Conservation (phyloP, 1,284 basidiomycete species). For the Spongiforma sp. region DNA sequence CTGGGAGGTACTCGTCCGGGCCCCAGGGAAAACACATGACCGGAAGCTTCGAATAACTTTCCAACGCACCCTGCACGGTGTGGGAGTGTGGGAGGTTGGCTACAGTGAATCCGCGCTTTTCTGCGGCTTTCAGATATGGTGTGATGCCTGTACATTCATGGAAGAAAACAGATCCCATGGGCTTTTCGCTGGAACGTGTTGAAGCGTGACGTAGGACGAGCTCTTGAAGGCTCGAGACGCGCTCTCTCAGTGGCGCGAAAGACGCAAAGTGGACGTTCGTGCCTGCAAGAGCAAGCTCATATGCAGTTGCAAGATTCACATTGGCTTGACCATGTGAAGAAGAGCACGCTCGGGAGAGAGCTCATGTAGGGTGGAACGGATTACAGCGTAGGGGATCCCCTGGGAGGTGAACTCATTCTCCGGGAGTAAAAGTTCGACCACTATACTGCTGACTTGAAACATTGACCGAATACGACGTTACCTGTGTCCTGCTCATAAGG, state of each 20-base stretch:
- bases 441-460: background rate
- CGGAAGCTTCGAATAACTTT: slow-evolving; percentile 1
- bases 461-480: background rate
- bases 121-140: background rate
- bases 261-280: too few relatives aligned
- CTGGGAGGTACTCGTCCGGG: slow-evolving; percentile 3
- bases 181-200: too few relatives aligned
- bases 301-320: slow-evolving; percentile 15
- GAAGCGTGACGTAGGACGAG: too few relatives aligned
- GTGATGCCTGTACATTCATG: slow-evolving; percentile 5
- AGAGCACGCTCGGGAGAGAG: slow-evolving; percentile 3
- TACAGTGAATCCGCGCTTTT: background rate
- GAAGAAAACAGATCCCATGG: slow-evolving; percentile 6
- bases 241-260: too few relatives aligned
- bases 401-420: too few relatives aligned
- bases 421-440: background rate
- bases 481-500: background rate
- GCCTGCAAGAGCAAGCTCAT: too few relatives aligned
- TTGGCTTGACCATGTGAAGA: slow-evolving; percentile 18
- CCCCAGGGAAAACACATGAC: background rate
- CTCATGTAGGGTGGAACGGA: background rate
- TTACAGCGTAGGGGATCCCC: background rate
- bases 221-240: too few relatives aligned
- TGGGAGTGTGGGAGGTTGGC: background rate
- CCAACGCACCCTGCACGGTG: slow-evolving; percentile 6